A percentile compares a stretch with the other conserved stretches of the same genome.
phyloP scores from a whole-genome alignment of 83 land plant genomes.

The Thuja plicata region DNA sequence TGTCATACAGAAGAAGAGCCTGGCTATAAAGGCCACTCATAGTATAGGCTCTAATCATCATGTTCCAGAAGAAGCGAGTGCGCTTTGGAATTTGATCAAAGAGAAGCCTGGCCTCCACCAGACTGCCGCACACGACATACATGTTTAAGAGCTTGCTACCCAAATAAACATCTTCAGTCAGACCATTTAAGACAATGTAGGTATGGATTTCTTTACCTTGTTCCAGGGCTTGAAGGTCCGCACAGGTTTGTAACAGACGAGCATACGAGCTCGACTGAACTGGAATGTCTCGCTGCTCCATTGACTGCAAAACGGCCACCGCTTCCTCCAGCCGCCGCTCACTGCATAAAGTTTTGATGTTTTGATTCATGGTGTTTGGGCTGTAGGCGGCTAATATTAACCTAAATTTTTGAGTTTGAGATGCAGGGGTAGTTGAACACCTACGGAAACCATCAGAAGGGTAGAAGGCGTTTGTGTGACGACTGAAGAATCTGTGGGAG shows the following conservation, averaged over 20 bases:
- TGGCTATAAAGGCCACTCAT: background rate
- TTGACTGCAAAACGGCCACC: background rate
- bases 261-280: background rate
- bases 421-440: background rate
- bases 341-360: background rate
- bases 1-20: background rate
- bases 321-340: background rate
- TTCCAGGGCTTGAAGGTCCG: background rate
- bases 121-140: background rate
- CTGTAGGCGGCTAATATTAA: background rate
- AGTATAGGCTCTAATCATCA: background rate
- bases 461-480: background rate
- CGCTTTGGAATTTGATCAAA: background rate
- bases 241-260: background rate
- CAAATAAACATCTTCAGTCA: background rate
- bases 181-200: background rate
- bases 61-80: background rate
- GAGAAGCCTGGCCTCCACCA: background rate
- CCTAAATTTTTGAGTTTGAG: background rate
- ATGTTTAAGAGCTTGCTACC: constrained; percentile 5
- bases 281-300: background rate
- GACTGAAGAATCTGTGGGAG: background rate
- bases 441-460: background rate
- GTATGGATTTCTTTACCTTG: background rate
- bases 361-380: background rate